A percentile compares a stretch with the other conserved stretches of the same genome.
Evolutionary conservation across 2,329 filamentous ascomycete species (phyloP).

Genomic region (Nemania abortiva): DNA sequence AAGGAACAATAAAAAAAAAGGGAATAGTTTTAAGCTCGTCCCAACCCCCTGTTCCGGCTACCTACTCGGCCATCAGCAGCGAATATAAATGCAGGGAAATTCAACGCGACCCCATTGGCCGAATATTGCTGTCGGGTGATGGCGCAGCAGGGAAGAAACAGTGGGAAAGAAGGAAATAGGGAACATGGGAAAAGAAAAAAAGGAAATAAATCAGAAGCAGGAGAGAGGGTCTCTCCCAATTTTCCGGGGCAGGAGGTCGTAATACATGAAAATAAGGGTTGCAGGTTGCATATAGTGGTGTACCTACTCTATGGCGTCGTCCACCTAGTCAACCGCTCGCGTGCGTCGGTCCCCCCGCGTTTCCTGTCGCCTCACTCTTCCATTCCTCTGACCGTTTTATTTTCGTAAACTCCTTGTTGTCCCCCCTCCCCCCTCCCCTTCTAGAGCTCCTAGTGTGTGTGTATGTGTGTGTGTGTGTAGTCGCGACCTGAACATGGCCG

Average conservation of each 20-base stretch:
- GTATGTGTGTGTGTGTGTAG: too few relatives aligned
- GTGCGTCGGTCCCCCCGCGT: constrained; percentile 34
- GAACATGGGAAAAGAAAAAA: constrained; percentile 1
- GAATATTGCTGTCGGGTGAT: constrained; percentile 35
- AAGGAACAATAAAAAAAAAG: constrained; percentile 13
- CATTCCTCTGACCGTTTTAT: constrained; percentile 32
- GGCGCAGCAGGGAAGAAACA: constrained; percentile 31
- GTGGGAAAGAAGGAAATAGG: constrained; percentile 15
- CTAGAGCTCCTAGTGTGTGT: not conserved
- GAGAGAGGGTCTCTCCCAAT: constrained; percentile 22
- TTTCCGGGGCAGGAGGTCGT: constrained; percentile 29
- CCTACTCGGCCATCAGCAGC: constrained; percentile 24
- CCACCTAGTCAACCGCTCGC: constrained; percentile 23
- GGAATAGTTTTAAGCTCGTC: constrained; percentile 10
- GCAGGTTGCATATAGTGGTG: constrained; percentile 31
- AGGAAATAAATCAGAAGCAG: not conserved
- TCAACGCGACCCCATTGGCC: constrained; percentile 33
- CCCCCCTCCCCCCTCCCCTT: constrained; percentile 1
- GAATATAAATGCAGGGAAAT: constrained; percentile 39
- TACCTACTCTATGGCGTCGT: constrained; percentile 3
- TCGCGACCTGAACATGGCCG: constrained; percentile 31
- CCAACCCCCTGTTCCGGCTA: constrained; percentile 20
- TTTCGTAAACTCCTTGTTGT: constrained; percentile 24
- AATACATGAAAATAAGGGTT: not conserved
- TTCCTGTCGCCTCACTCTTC: constrained; percentile 29